These are phyloP conservation scores for Bruguiera hainesii DNA, from an alignment of 441 rosid genomes.

Conservation along the genomic window DNA sequence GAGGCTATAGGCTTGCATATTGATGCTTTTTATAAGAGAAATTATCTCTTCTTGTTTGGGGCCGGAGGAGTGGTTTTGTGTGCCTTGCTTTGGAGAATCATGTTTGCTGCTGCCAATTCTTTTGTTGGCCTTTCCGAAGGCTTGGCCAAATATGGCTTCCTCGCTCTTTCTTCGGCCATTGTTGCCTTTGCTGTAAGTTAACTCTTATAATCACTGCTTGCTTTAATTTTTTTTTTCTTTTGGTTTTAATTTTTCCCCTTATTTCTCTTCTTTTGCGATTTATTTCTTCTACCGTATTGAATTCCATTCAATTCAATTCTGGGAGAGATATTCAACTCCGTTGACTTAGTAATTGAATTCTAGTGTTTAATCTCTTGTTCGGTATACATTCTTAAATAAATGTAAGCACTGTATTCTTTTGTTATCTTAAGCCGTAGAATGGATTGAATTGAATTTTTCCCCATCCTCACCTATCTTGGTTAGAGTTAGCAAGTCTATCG, in stretches of 20 bases:
- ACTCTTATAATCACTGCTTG: not conserved
- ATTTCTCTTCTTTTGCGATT: not conserved
- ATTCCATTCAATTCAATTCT: too few relatives aligned
- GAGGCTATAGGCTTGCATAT: slow-evolving; percentile 70
- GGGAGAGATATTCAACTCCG: too few relatives aligned
- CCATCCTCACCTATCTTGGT: too few relatives aligned
- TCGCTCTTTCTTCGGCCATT: slow-evolving; percentile 82
- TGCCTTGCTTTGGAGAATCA: slow-evolving; percentile 77
- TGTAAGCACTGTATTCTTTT: too few relatives aligned
- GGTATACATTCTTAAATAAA: too few relatives aligned
- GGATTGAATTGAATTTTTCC: too few relatives aligned
- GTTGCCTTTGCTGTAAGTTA: slow-evolving; percentile 78
- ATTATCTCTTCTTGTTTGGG: slow-evolving; percentile 55
- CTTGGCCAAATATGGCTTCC: slow-evolving; percentile 89
- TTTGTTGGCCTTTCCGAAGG: slow-evolving; percentile 85
- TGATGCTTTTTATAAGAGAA: slow-evolving; percentile 72
- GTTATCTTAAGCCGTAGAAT: too few relatives aligned
- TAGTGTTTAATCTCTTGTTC: too few relatives aligned
- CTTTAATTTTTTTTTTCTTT: not conserved
- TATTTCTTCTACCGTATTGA: not conserved
- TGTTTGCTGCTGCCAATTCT: slow-evolving; percentile 83
- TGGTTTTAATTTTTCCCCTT: too few relatives aligned
- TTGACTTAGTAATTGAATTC: too few relatives aligned
- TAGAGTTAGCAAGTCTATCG: too few relatives aligned
- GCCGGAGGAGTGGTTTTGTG: slow-evolving; percentile 62